Evolutionary conservation across 164 flowering plant species (phyloP), one percentile per base, ranked within the genome.

Genomic region (Vitis cinerea): DNA sequence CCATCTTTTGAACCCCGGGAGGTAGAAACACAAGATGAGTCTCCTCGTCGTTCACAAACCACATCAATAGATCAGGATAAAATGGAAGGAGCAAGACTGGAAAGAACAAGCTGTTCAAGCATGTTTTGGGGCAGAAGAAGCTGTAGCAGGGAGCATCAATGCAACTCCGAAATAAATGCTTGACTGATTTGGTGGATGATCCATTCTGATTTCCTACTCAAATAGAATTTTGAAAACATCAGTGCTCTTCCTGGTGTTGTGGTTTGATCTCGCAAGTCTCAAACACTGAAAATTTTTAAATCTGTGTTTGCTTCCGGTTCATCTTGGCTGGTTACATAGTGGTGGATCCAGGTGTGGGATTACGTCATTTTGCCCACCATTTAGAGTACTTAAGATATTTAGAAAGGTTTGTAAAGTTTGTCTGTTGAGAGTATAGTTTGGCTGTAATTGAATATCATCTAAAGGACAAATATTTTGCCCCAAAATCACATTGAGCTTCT

Each of bases 91-190:
- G 73, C 90, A 8, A 83, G 91, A 74, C 71, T 90, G 27, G 97
- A 76, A 65, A 91, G 81, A 77, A 86, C 93, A 19, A 91, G 81
- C 27, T 95, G 99, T 68, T 85, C 99, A 10, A 86, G 85, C 76
- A 93, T 93, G 88, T 90, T 93, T 66, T 91, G 97, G 98, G 82
- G 87, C 61, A 78, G 97, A 80, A 90, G 98, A 83, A 93, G 97
- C 83, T 93, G 94, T 81, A 93, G 96, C 80, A 82, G 98, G 78
- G 99, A 93, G 82, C 88, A 93, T 68, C 97, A 87, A 68, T 94
- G 99, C 79, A 88, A 92, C 64, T 86, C 99, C 8, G 98, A 94
- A 69, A 92, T 92, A 59, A 94, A 90, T 70, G 84, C 95, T 65
- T 88, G 73, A 85, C 60, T 14, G 47, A n/a, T 55, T 17, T 66